Base-by-base conservation (phyloP, 345 rosid species). In the Melastoma malabathricum region DNA sequence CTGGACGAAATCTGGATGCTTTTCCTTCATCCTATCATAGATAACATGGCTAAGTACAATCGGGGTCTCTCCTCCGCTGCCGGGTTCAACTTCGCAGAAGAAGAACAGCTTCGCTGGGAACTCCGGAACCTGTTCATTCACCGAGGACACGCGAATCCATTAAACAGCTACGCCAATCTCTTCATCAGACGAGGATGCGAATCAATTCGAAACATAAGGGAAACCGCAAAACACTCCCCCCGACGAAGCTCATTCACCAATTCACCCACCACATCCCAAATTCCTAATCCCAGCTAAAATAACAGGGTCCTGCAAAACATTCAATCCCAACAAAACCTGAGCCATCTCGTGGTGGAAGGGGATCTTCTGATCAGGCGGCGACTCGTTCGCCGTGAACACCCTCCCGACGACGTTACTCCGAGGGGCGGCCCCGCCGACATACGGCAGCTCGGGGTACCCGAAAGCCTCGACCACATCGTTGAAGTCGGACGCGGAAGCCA, bases 321-420 rank as follows among this genome's bases (percentile, higher is more conserved):
- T 22, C 25, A 22, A 22, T 22, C 25, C 25, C 25, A 22, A 22
- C 2, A 4, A 22, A 22, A 31, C 97, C 90, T 83, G 97, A 51
- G 90, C 86, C 97, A 89, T 86, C 62, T 89, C 96, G 47, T 89
- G 97, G 73, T 90, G 94, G 56, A 86, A 90, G 13, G 83, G 86
- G 43, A 90, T 90, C 59, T 83, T 84, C 65, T 86, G 92, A 34
- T 86, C 89, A n/a, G 89, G 86, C 0, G 96, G 96, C 51, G 96
- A 82, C 54, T 90, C 98, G 46, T 90, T 90, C 50, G 98, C 86
- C 1, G 98, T 90, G 64, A 80, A 90, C 38, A 90, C 89, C 45
- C 89, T 79, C 27, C 96, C 96, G n/a, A 86, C 70, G 46, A 90
- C 81, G 66, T 81, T 81, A 17, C 72, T 71, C 10, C 94, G 65